Percentiles rank a stretch among this genome's conserved stretches.
Evolutionary conservation across 345 rosid genomes (phyloP).

Genomic region (Punica granatum): DNA sequence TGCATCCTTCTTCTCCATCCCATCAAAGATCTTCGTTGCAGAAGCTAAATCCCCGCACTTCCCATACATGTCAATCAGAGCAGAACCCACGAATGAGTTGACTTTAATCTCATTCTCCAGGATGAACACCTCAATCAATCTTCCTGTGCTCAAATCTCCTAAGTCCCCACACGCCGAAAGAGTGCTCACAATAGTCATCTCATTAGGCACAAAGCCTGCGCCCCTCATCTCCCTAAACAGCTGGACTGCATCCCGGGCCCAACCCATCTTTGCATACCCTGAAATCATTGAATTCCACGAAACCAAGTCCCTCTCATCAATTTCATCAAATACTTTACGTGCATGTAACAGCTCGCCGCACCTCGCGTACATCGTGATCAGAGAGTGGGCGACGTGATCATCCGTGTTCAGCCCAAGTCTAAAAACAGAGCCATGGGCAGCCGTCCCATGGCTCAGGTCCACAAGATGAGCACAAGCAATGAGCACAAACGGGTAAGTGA

Average conservation of each 20-base stretch:
- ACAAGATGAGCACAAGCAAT: constrained; percentile 50
- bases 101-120: constrained; percentile 35
- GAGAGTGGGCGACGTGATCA: constrained; percentile 50
- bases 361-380: constrained; percentile 53
- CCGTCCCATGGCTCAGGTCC: constrained; percentile 37
- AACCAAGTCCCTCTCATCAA: constrained; percentile 46
- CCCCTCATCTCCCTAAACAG: constrained; percentile 58
- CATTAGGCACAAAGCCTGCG: constrained; percentile 55
- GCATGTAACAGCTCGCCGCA: constrained; percentile 33
- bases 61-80: constrained; percentile 71
- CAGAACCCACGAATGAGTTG: constrained; percentile 50
- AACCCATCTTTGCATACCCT: constrained; percentile 65
- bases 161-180: constrained; percentile 64
- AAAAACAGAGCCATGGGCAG: constrained; percentile 48
- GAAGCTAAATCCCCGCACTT: constrained; percentile 71
- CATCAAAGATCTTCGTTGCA: constrained; percentile 64
- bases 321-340: constrained; percentile 72
- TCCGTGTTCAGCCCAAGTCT: constrained; percentile 52
- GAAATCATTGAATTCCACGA: constrained; percentile 95
- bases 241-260: constrained; percentile 45
- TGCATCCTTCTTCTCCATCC: constrained; percentile 49
- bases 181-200: constrained; percentile 74
- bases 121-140: constrained; percentile 47
- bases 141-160: constrained; percentile 66
- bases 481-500: constrained; percentile 69